Evolutionary conservation across 169 alveolate genomes (phyloP), one percentile per base, ranked within the genome.

Genomic region (Cryptosporidium bovis): DNA sequence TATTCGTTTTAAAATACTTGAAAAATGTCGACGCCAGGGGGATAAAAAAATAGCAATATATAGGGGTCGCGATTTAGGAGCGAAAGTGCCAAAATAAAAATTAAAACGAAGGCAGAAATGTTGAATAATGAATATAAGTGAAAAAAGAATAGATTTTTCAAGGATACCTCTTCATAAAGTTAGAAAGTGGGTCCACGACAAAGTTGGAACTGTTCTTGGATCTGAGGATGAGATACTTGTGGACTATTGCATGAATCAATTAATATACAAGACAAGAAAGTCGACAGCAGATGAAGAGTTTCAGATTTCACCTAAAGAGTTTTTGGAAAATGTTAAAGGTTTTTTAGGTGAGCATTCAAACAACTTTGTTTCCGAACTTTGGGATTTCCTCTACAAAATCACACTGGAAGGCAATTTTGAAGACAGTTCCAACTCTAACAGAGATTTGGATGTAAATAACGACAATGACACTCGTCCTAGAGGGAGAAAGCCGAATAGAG

Each of bases 11-110:
- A 50, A 27, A 27, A 50, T 51, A 20, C 34, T 2, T 29, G 18
- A 6, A 50, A 67, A 51, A 51, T 15, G n/a, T 29, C n/a, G 83
- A 69, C 83, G 83, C 83, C 83, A 69, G 56, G 56, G 20, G 31
- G 40, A 62, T 62, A 66, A 65, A 65, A 34, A 68, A 53, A 69
- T 8, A 1, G 48, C 13, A 40, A 40, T 69, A 20, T 56, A 69
- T 51, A 51, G 83, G 83, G 83, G 83, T 69, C 83, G 83, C 83
- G 51, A 50, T 44, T 13, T 40, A 8, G 83, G 56, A 64, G 83
- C 83, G 67, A 53, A 69, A 53, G 20, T 15, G 27, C 1, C 18
- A 66, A 34, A 65, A 53, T 51, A 40, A 40, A 40, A 40, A 24
- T 24, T 53, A 34, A 18, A 69, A 51, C 66, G 56, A 66, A 66